Evolutionary conservation across 2,329 filamentous ascomycete species (phyloP).

Genomic region (Diaporthe helianthi): DNA sequence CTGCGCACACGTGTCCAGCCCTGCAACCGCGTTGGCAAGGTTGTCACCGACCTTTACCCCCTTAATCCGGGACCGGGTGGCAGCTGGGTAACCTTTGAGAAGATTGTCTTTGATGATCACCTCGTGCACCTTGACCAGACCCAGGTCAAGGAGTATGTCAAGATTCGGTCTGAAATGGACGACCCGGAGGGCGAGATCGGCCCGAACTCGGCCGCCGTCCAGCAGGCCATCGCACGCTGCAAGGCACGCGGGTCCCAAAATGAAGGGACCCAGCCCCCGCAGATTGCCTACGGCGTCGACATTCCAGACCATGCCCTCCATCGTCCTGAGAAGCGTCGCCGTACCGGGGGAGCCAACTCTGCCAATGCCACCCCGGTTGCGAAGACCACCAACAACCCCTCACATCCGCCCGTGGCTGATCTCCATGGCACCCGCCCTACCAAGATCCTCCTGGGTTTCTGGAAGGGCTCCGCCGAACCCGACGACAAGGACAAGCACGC

Average conservation of each 20-base stretch:
- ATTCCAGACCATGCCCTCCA: constrained; percentile 53
- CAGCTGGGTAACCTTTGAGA: constrained; percentile 70
- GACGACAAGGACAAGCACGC: constrained; percentile 62
- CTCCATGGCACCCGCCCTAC: constrained; percentile 62
- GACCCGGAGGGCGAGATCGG: constrained; percentile 49
- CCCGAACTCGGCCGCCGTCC: constrained; percentile 49
- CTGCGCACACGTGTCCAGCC: constrained; percentile 65
- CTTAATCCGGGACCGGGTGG: constrained; percentile 65
- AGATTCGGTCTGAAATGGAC: constrained; percentile 54
- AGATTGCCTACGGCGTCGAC: constrained; percentile 58
- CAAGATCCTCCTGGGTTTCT: constrained; percentile 65
- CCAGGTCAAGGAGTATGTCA: constrained; percentile 69
- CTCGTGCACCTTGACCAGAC: constrained; percentile 62
- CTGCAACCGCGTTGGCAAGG: constrained; percentile 55
- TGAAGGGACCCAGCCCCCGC: constrained; percentile 51
- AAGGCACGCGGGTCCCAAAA: constrained; percentile 49
- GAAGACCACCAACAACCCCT: neutral
- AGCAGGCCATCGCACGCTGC: constrained; percentile 55
- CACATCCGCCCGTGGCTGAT: constrained; percentile 43
- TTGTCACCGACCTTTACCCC: constrained; percentile 54
- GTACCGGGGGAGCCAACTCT: constrained; percentile 43
- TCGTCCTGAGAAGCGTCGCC: constrained; percentile 56
- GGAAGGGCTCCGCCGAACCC: constrained; percentile 60
- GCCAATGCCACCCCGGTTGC: constrained; percentile 6
- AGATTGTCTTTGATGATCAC: constrained; percentile 64